Evolutionary conservation across 2,329 filamentous ascomycete species (phyloP), one percentile per base, ranked within the genome.

Genomic region (Colletotrichum sp.): DNA sequence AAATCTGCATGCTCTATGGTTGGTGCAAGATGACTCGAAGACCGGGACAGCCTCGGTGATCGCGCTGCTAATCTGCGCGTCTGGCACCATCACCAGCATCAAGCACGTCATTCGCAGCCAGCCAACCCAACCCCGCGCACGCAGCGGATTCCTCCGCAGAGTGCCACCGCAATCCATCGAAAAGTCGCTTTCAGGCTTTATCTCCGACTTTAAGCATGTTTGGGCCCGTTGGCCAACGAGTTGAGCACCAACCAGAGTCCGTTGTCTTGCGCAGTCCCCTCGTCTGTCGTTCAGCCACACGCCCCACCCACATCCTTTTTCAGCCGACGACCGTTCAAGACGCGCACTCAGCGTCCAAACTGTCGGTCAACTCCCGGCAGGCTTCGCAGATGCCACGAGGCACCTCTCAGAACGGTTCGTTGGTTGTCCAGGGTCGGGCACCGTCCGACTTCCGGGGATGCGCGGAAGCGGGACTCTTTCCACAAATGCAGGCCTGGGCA

Each of bases 351-450:
- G 13, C 16, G 18, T 16, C 24, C 22, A 34, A 22, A 12, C 26
- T 55, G 32, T 72, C 73, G 73, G 73, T 8, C 69, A 75, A 72
- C 44, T 64, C 73, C 73, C 73, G 73, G 69, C 57, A 63, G 57
- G 57, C 55, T 28, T n/a, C 15, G 24, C 15, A 9, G 6, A 28
- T n/a, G 57, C 63, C 63, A 72, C 32, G 57, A 64, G 26, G 18
- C 16, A 13, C 39, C 30, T 12, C 15, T 30, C 3, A 12, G 28
- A 59, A 22, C 5, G 30, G 24, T 16, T n/a, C 18, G 15, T 57
- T 15, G 8, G 57, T 22, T 65, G 32, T 57, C 44, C 13, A 24
- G 16, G n/a, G 34, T 72, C 64, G 69, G 73, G 32, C 16, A 28
- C 15, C 13, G 12, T 30, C 73, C 73, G 73, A 75, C 69, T 44